Base-by-base conservation (phyloP, 495 filamentous ascomycete species). In the Peziza echinospora region DNA sequence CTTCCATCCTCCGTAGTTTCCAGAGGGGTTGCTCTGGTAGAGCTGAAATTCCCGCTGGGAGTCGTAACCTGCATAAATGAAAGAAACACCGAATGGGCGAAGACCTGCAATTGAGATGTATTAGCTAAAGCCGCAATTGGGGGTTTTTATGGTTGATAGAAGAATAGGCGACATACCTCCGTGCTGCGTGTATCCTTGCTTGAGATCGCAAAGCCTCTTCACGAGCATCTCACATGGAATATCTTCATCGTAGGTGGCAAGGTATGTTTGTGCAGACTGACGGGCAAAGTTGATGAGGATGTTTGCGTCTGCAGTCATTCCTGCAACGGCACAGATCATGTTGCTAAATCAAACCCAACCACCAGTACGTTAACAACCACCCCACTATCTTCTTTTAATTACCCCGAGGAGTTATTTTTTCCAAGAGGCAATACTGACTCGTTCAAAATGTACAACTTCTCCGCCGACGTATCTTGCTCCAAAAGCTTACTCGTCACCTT, bases 251-350 rank as follows among this genome's bases (percentile, higher is more conserved):
- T 96, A 99, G 50, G 89, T 99, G 47, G 89, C 76, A 61, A 99
- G 89, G 65, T 96, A 96, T 51, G 77, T 76, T 67, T 99, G 89
- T 49, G 89, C 91, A 58, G 79, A 78, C 74, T 92, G 84, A 51
- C 89, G 85, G 64, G 89, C 89, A 67, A 83, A 93, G 72, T 96
- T 96, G 78, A 97, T 96, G 56, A 97, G 80, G 65, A 97, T 97
- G 70, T 97, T 97, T 54, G 89, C 89, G 63, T 97, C 89, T 60
- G 89, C 86, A 43, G 84, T 96, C 89, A 96, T 94, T 67, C 89
- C 89, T 53, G 89, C 89, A 47, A 97, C 89, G 47, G 89, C 89
- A 69, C 87, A 94, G 63, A 97, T 96, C 91, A 96, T 96, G 70
- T 97, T 97, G 69, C 89, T 97, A 53, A 5, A n/a, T n/a, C 8